phyloP scores from a whole-genome alignment of 805 yeast genomes.

The Saccharomycopsis oosterbeekiorum region DNA sequence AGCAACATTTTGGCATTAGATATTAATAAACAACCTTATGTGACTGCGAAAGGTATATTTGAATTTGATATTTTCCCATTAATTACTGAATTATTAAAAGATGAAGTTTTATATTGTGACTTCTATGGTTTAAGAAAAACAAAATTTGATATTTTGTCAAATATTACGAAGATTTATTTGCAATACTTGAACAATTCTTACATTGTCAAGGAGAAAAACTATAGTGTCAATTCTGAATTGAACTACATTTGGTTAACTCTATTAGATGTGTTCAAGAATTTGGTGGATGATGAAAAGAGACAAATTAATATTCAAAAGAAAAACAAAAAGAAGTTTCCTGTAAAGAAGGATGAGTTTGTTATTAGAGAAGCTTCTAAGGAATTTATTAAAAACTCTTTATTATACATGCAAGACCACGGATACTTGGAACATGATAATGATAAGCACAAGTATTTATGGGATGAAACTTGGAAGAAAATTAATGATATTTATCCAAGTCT shows the following conservation, averaged over 20 bases:
- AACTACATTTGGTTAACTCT: conserved; percentile 16
- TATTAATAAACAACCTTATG: conserved; percentile 28
- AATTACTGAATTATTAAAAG: conserved; percentile 53
- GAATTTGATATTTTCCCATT: conserved; percentile 71
- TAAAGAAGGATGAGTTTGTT: neutral
- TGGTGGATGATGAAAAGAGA: conserved; percentile 14
- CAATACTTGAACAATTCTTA: conserved; percentile 30
- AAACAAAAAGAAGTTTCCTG: conserved; percentile 9
- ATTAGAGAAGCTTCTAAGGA: conserved; percentile 15
- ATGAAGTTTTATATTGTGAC: conserved; percentile 55
- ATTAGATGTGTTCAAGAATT: conserved; percentile 13
- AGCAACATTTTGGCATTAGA: conserved; percentile 36
- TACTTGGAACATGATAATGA: conserved; percentile 9
- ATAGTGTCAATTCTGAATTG: conserved; percentile 10
- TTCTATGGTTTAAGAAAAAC: conserved; percentile 53
- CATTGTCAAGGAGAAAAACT: conserved; percentile 6
- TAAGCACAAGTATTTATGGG: conserved; percentile 11
- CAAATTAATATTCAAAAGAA: conserved; percentile 7
- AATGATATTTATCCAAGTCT: conserved; percentile 11
- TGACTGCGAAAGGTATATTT: conserved; percentile 47
- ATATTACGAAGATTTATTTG: conserved; percentile 57
- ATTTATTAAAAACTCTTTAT: conserved; percentile 14
- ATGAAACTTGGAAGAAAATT: conserved; percentile 14
- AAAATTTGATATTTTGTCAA: conserved; percentile 54
- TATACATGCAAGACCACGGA: conserved; percentile 12